phyloP scores from a whole-genome alignment of 2,329 filamentous ascomycete species.

The Stylonectria norvegica region DNA sequence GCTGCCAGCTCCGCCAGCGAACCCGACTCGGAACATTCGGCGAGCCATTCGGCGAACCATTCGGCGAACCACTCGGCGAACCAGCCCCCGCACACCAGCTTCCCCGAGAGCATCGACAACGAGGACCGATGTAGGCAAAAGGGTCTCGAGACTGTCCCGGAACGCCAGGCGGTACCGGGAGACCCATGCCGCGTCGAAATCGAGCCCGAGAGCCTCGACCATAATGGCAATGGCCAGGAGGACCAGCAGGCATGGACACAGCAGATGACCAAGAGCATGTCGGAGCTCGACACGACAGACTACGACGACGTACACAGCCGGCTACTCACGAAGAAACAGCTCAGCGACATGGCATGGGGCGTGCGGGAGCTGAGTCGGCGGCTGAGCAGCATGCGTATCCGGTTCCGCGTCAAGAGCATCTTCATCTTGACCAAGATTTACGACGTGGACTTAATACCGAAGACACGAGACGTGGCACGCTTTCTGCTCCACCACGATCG shows the following conservation, averaged over 20 bases:
- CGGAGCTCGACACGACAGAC: slow-evolving; percentile 38
- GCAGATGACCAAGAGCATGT: slow-evolving; percentile 43
- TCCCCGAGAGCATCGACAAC: slow-evolving; percentile 8
- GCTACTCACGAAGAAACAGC: slow-evolving; percentile 89
- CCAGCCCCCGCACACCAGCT: slow-evolving; percentile 27
- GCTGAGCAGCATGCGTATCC: slow-evolving; percentile 76
- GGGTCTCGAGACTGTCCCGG: slow-evolving; percentile 19
- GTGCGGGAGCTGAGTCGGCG: slow-evolving; percentile 87
- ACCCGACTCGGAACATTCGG: slow-evolving; percentile 26
- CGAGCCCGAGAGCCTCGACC: slow-evolving; percentile 40
- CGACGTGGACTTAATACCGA: slow-evolving; percentile 72
- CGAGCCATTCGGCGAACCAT: too few relatives aligned
- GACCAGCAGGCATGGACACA: slow-evolving; percentile 56
- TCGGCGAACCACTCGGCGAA: slow-evolving; percentile 28
- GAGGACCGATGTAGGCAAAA: slow-evolving; percentile 14
- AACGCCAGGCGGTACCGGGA: slow-evolving; percentile 19
- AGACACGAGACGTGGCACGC: slow-evolving; percentile 71
- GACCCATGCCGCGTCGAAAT: slow-evolving; percentile 35
- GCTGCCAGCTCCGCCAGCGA: slow-evolving; percentile 26
- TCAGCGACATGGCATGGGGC: slow-evolving; percentile 96
- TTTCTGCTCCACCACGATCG: slow-evolving; percentile 77
- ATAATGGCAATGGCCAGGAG: slow-evolving; percentile 45
- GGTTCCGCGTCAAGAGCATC: slow-evolving; percentile 75
- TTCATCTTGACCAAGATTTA: slow-evolving; percentile 92
- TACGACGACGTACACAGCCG: slow-evolving; percentile 53